A percentile compares a stretch with the other conserved stretches of the same genome.
phyloP scores from a whole-genome alignment of 768 basidiomycete species.

The Amanita brunnescens region DNA sequence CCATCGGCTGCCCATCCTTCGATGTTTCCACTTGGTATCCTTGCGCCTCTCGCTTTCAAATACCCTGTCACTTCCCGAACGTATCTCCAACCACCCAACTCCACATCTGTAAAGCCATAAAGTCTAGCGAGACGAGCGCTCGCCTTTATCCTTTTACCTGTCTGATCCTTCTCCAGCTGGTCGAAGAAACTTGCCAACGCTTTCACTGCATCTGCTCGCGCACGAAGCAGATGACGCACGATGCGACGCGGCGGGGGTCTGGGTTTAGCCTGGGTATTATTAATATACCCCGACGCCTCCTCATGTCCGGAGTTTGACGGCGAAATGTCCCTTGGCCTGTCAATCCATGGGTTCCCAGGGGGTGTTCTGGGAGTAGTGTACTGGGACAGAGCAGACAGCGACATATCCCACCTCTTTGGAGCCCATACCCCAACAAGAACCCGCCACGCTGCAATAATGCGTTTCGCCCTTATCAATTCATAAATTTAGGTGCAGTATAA shows the following conservation, averaged over 20 bases:
- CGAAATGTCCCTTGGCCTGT: constrained; percentile 26
- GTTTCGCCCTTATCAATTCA: constrained; percentile 64
- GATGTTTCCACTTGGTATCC: constrained; percentile 42
- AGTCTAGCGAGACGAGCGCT: constrained; percentile 40
- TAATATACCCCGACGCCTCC: neutral
- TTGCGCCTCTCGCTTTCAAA: constrained; percentile 63
- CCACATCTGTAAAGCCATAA: constrained; percentile 31
- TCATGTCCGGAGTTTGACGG: neutral
- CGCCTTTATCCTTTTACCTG: constrained; percentile 32
- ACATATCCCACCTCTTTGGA: constrained; percentile 76
- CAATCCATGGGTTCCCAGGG: constrained; percentile 65
- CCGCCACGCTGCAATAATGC: constrained; percentile 89
- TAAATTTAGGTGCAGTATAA: constrained; percentile 5
- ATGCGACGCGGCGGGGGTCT: constrained; percentile 73
- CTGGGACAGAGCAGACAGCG: constrained; percentile 60
- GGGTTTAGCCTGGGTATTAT: constrained; percentile 25
- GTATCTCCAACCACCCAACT: constrained; percentile 47
- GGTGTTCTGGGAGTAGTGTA: constrained; percentile 63
- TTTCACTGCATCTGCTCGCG: constrained; percentile 75
- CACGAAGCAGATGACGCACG: constrained; percentile 82
- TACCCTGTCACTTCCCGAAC: constrained; percentile 68
- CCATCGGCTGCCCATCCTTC: constrained; percentile 66
- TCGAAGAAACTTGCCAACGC: constrained; percentile 67
- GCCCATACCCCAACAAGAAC: constrained; percentile 94
- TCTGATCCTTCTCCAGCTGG: constrained; percentile 38